Evolutionary conservation across 108 stramenopile species (phyloP).

Genomic region (Conticribra weissflogii): DNA sequence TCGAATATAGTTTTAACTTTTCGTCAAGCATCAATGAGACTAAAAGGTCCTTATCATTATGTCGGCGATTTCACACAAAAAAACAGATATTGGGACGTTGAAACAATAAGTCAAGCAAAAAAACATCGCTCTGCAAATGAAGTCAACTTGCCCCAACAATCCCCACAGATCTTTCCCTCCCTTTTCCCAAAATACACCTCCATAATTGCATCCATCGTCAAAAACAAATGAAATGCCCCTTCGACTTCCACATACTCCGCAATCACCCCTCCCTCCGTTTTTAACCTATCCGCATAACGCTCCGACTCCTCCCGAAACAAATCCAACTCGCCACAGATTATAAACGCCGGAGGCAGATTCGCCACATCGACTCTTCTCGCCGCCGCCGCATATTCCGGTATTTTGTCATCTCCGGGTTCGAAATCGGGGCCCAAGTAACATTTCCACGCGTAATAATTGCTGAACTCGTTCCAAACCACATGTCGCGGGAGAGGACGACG

Average conservation of each 20-base stretch:
- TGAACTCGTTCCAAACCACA: conserved; percentile 30
- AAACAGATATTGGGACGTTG: too few species aligned
- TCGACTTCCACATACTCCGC: conserved; percentile 24
- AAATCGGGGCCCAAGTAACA: conserved; percentile 10
- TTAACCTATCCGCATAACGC: conserved; percentile 24
- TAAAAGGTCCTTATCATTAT: too few species aligned
- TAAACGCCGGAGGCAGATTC: conserved; percentile 33
- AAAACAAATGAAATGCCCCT: conserved; percentile 36
- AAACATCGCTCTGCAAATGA: too few species aligned
- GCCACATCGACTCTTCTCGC: conserved; percentile 25
- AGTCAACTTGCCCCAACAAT: too few species aligned
- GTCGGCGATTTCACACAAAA: too few species aligned
- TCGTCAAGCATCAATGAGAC: too few species aligned
- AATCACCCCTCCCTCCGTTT: conserved; percentile 23
- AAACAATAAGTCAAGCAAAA: too few species aligned
- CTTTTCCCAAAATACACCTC: too few species aligned
- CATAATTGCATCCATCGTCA: too few species aligned
- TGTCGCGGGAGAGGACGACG: too few species aligned
- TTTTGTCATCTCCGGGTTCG: conserved; percentile 10
- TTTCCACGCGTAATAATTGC: conserved; percentile 39
- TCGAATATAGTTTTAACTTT: too few species aligned
- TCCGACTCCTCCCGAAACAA: conserved; percentile 30
- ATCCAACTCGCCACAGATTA: conserved; percentile 31
- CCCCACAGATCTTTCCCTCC: too few species aligned
- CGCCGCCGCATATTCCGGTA: conserved; percentile 34